These are phyloP conservation scores for Ambrosia trifida DNA, from an alignment of 129 eudicot genomes.

Conservation along the genomic window DNA sequence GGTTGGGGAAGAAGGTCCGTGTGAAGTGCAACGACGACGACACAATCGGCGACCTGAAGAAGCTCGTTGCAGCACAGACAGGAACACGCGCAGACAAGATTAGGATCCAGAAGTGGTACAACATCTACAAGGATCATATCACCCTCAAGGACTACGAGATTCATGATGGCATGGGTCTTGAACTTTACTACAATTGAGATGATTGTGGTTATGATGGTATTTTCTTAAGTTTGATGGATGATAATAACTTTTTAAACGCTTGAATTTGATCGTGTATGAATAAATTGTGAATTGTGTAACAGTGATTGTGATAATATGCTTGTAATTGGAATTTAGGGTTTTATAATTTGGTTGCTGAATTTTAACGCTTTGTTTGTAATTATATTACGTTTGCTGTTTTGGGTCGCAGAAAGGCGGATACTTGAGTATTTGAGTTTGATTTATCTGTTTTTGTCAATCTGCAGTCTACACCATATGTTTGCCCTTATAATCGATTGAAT, in stretches of 20 bases:
- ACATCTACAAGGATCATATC: slow-evolving; percentile 78
- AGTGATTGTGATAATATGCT: slow-evolving; percentile 13
- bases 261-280: slow-evolving; percentile 25
- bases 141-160: slow-evolving; percentile 83
- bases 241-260: neutral
- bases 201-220: slow-evolving; percentile 3
- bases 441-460: neutral
- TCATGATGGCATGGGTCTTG: slow-evolving; percentile 97
- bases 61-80: slow-evolving; percentile 90
- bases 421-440: neutral
- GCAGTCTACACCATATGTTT: neutral
- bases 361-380: slow-evolving; percentile 16
- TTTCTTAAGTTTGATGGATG: slow-evolving; percentile 20
- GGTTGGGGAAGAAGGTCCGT: slow-evolving; percentile 87
- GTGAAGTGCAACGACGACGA: slow-evolving; percentile 96
- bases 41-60: slow-evolving; percentile 88
- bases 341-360: slow-evolving; percentile 15
- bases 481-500: neutral
- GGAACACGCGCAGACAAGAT: slow-evolving; percentile 89
- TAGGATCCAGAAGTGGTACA: slow-evolving; percentile 89
- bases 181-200: slow-evolving; percentile 72
- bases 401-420: neutral
- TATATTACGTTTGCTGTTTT: no score
- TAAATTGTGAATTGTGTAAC: slow-evolving; percentile 14
- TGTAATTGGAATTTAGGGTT: slow-evolving; percentile 17